Evolutionary conservation across 441 rosid species (phyloP).

Genomic region (Eruca vesicaria): DNA sequence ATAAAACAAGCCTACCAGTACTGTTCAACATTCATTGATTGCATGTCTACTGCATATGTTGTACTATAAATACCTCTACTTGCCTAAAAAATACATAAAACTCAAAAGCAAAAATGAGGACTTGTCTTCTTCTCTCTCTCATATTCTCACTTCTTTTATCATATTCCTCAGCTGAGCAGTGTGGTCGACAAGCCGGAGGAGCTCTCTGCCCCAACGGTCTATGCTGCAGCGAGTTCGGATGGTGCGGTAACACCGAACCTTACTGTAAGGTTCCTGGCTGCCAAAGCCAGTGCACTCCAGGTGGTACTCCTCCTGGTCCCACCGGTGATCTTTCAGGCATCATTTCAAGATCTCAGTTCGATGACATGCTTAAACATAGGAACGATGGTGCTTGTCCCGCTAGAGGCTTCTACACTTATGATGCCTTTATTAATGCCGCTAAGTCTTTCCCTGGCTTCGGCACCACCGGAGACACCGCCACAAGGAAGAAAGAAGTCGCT

Average conservation of each 20-base stretch:
- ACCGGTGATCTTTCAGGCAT: constrained; percentile 33
- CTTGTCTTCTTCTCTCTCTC: constrained; percentile 16
- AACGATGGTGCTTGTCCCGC: constrained; percentile 47
- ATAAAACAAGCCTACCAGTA: neutral
- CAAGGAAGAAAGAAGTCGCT: constrained; percentile 51
- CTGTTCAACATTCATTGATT: neutral
- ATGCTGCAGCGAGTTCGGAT: constrained; percentile 59
- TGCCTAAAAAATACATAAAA: neutral
- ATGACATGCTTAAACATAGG: constrained; percentile 51
- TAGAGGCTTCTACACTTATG: constrained; percentile 52
- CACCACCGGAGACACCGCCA: constrained; percentile 41
- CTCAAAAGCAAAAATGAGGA: constrained; percentile 33
- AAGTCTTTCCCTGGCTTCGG: constrained; percentile 47
- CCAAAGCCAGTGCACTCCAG: constrained; percentile 52
- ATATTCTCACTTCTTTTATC: constrained; percentile 8
- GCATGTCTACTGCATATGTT: too few species aligned
- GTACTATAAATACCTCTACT: constrained; percentile 12
- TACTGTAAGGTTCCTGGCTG: constrained; percentile 49
- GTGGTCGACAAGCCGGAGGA: constrained; percentile 57
- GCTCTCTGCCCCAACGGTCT: constrained; percentile 46
- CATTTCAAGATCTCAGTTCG: constrained; percentile 39
- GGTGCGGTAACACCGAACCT: constrained; percentile 42
- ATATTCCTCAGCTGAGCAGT: constrained; percentile 43
- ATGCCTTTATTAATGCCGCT: constrained; percentile 55
- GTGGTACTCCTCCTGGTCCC: constrained; percentile 33